Evolutionary conservation across 2,329 filamentous ascomycete genomes (phyloP).

Genomic region (Trichoderma sp.): DNA sequence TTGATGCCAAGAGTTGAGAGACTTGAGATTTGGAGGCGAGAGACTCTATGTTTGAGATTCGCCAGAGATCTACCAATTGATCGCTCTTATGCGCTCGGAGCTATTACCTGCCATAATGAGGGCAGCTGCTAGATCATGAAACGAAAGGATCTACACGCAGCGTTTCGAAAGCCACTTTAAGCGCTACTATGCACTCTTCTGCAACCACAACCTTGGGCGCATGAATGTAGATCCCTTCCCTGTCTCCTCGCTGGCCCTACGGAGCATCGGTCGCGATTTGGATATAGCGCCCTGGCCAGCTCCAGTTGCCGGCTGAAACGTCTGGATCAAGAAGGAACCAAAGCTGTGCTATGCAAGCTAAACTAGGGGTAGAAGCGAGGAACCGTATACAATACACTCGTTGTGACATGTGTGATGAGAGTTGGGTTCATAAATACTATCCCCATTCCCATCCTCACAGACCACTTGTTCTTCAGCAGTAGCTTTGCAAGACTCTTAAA

Average conservation of each 20-base stretch:
- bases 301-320: constrained; percentile 16
- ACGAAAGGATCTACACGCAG: not conserved
- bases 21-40: not conserved
- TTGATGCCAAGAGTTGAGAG: not conserved
- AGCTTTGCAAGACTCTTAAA: not conserved
- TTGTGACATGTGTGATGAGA: not conserved
- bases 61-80: not conserved
- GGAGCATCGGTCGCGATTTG: constrained; percentile 15
- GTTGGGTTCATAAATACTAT: constrained; percentile 6
- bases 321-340: constrained; percentile 7
- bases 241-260: not conserved
- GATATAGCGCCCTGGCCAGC: constrained; percentile 20
- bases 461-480: not conserved
- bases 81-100: not conserved
- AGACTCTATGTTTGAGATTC: not conserved
- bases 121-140: not conserved
- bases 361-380: not conserved
- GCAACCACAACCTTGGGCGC: not conserved
- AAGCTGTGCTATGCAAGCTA: not conserved
- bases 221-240: constrained; percentile 10
- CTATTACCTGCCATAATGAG: not conserved
- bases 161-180: not conserved
- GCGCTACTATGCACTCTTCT: not conserved
- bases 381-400: not conserved
- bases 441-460: not conserved